Evolutionary conservation across 768 basidiomycete species (phyloP).

Genomic region (Trametes elegans): DNA sequence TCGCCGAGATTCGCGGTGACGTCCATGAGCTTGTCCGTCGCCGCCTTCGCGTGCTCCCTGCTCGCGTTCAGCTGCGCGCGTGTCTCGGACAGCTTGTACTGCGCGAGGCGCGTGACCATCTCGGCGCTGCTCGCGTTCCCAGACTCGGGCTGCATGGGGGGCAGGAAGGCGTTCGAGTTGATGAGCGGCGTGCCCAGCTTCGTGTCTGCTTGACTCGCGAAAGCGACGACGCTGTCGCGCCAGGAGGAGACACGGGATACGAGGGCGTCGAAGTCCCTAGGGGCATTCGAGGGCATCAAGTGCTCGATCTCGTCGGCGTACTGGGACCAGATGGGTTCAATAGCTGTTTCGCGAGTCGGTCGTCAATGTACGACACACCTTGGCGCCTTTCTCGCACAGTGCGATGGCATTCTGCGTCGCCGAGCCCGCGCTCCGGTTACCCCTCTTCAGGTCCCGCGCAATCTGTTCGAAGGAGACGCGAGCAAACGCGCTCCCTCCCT

Average conservation of each 20-base stretch:
- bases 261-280: neutral
- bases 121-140: neutral
- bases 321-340: too few species aligned
- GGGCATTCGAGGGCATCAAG: neutral
- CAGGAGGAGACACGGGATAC: neutral
- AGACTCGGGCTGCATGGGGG: neutral
- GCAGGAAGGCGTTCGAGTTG: neutral
- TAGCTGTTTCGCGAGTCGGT: neutral
- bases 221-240: neutral
- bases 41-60: neutral
- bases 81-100: neutral
- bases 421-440: neutral
- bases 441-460: neutral
- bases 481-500: neutral
- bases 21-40: neutral
- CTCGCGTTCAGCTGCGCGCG: slow-evolving; percentile 1
- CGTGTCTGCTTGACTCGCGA: neutral
- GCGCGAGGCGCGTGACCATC: neutral
- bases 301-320: neutral
- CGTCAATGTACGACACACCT: neutral
- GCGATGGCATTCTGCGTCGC: neutral
- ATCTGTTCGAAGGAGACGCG: neutral
- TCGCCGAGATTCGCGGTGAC: neutral
- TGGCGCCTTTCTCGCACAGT: neutral
- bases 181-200: neutral